Percentiles rank a stretch among this genome's conserved stretches.
These are phyloP conservation scores for Viridothelium virens DNA, from an alignment of 495 filamentous ascomycete species.

Conservation along the genomic window DNA sequence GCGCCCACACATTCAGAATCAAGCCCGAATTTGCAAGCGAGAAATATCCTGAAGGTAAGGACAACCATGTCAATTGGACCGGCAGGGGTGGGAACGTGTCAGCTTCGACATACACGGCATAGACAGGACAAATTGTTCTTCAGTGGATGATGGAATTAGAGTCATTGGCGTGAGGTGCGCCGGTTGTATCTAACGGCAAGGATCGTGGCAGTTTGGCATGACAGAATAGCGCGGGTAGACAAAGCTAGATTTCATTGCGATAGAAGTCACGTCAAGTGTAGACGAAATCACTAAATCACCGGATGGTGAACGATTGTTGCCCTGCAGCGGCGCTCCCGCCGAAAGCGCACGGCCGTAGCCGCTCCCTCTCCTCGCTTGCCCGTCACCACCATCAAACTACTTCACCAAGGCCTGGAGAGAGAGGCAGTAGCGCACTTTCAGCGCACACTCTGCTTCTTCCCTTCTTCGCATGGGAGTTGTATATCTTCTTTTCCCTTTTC, in stretches of 20 bases:
- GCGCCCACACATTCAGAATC: conserved; percentile 96
- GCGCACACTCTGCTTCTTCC: background rate
- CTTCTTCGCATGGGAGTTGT: background rate
- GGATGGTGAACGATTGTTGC: no score
- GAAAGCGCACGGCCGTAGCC: no score
- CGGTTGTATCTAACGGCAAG: background rate
- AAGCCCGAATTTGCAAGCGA: conserved; percentile 82
- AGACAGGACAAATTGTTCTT: conserved; percentile 33
- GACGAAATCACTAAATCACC: no score
- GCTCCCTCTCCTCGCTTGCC: no score
- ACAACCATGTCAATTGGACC: conserved; percentile 99
- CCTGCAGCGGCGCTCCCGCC: no score
- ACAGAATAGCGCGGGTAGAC: no score
- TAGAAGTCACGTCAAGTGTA: no score
- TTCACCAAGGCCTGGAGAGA: no score
- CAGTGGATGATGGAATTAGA: background rate
- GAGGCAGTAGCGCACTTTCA: background rate
- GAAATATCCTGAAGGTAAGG: conserved; percentile 76
- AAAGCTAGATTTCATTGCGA: no score
- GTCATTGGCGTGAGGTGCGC: background rate
- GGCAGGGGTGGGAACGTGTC: conserved; percentile 93
- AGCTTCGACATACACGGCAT: conserved; percentile 95
- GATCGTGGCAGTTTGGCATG: no score
- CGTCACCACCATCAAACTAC: no score
- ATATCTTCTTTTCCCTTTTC: background rate